These are phyloP conservation scores for Tylopilus orsonianus DNA, from an alignment of 1,284 basidiomycete species.

Conservation along the genomic window DNA sequence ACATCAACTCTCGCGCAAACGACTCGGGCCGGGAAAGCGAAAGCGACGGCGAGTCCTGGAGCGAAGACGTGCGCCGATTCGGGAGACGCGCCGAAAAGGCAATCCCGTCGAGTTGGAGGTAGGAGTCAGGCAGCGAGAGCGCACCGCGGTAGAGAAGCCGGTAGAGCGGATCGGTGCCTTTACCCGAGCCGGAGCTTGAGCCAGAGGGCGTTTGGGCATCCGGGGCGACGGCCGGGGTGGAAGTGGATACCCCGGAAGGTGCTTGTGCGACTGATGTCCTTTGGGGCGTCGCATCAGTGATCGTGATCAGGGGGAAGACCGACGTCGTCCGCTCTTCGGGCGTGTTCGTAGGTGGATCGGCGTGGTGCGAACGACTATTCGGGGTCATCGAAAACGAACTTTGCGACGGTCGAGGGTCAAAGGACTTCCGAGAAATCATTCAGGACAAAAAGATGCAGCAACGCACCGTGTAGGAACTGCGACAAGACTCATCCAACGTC, in stretches of 20 bases:
- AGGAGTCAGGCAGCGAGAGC: slow-evolving; percentile 70
- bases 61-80: slow-evolving; percentile 19
- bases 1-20: slow-evolving; percentile 44
- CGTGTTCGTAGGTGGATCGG: neutral
- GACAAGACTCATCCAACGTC: slow-evolving; percentile 2
- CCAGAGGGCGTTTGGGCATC: neutral
- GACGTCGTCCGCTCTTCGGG: neutral
- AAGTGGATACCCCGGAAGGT: neutral
- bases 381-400: slow-evolving; percentile 1
- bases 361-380: neutral
- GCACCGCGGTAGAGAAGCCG: slow-evolving; percentile 75
- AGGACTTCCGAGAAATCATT: neutral
- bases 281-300: slow-evolving; percentile 24
- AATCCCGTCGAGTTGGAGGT: slow-evolving; percentile 68
- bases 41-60: slow-evolving; percentile 40
- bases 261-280: slow-evolving; percentile 4
- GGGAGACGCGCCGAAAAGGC: slow-evolving; percentile 53
- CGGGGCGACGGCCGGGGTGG: slow-evolving; percentile 3
- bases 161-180: slow-evolving; percentile 14
- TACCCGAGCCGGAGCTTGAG: neutral
- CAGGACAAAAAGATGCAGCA: neutral
- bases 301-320: slow-evolving; percentile 9
- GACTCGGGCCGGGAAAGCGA: slow-evolving; percentile 24
- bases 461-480: slow-evolving; percentile 1
- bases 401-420: neutral